These are phyloP conservation scores for Chondrus crispus DNA, from an alignment of 23 red algal genomes.

Conservation along the genomic window DNA sequence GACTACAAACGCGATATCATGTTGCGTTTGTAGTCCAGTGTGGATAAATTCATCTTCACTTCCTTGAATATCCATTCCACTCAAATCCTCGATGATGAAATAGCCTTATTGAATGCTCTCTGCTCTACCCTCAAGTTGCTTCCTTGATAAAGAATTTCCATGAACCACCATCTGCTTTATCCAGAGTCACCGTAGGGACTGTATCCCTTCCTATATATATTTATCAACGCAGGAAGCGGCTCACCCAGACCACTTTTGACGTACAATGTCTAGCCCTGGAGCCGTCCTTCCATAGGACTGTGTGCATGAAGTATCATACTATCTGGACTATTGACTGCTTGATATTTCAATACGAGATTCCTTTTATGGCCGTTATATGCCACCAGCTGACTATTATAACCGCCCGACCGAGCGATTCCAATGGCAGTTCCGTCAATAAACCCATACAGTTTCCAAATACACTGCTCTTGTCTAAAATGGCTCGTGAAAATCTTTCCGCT, in stretches of 20 bases:
- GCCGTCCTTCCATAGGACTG: neutral
- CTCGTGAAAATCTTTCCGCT: neutral
- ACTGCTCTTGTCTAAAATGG: neutral
- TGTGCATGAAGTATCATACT: conserved; percentile 1
- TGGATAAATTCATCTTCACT: neutral
- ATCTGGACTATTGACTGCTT: neutral
- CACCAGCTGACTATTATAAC: neutral
- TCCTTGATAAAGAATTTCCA: neutral
- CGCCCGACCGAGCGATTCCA: neutral
- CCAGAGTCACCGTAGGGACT: neutral
- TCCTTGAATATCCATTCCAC: conserved; percentile 30
- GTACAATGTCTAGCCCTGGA: neutral
- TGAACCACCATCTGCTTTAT: neutral
- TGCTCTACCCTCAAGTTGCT: neutral
- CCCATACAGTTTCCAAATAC: neutral
- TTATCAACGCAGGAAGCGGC: neutral
- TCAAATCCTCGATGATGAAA: neutral
- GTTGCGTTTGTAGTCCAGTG: neutral
- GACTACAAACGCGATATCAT: neutral
- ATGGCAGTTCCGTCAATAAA: neutral
- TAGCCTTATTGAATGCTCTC: neutral
- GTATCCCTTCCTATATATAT: neutral
- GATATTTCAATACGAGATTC: neutral
- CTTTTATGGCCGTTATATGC: neutral
- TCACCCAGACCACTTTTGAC: neutral